A percentile compares a stretch with the other conserved stretches of the same genome.
phyloP scores from a whole-genome alignment of 306 rosid genomes.

The Castanospermum australe region DNA sequence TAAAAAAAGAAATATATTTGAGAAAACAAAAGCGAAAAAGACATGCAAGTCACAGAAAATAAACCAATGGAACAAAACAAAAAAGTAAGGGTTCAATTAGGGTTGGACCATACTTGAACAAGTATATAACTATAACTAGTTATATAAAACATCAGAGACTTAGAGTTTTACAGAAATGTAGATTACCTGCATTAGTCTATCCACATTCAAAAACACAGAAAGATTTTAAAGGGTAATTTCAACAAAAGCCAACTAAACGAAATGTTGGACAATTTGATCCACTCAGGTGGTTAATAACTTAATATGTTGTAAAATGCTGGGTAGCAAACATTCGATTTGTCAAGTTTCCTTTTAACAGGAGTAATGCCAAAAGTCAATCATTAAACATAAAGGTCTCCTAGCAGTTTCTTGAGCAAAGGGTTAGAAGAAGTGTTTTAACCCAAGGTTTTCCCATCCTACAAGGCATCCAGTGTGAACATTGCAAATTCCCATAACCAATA shows the following conservation, averaged over 20 bases:
- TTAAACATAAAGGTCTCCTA: background rate
- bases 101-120: too few species aligned
- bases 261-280: background rate
- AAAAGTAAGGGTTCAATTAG: too few species aligned
- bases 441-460: background rate
- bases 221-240: background rate
- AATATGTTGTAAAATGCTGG: background rate
- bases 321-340: background rate
- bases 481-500: too few species aligned
- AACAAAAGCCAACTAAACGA: background rate
- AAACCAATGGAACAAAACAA: too few species aligned
- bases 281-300: background rate
- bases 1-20: background rate
- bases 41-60: too few species aligned
- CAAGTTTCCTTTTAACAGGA: background rate
- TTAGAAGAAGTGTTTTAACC: slow-evolving; percentile 9
- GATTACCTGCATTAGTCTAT: background rate
- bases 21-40: background rate
- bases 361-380: background rate
- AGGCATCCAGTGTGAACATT: background rate
- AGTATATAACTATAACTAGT: too few species aligned
- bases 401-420: background rate
- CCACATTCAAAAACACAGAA: background rate
- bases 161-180: background rate
- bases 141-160: background rate